Evolutionary conservation across 192 early-diverging fungal species (phyloP).

Genomic region (Coemansia sp.): DNA sequence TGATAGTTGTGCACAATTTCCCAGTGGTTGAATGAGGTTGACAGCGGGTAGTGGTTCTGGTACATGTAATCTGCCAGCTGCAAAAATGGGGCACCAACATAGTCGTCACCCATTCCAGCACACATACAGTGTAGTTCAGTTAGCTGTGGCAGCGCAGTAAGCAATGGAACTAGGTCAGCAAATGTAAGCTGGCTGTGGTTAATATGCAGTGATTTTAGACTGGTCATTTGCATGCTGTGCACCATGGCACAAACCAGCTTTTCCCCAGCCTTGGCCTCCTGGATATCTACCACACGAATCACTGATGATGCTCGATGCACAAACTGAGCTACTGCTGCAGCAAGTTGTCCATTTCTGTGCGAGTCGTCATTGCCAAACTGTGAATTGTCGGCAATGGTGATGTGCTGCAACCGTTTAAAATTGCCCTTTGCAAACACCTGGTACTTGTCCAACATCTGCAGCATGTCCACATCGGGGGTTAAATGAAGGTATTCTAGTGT

Average conservation of each 20-base stretch:
- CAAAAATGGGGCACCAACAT: not conserved
- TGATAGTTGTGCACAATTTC: constrained; percentile 6
- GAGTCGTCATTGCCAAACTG: too few relatives aligned
- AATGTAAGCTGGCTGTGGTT: not conserved
- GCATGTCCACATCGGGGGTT: not conserved
- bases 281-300: not conserved
- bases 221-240: not conserved
- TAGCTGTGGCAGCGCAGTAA: constrained; percentile 3
- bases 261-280: constrained; percentile 3
- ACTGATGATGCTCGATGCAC: constrained; percentile 3
- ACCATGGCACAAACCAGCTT: constrained; percentile 9
- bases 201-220: constrained; percentile 1
- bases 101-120: constrained; percentile 11
- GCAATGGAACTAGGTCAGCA: not conserved
- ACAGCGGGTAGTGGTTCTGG: constrained; percentile 14
- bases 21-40: constrained; percentile 6
- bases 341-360: not conserved
- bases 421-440: constrained; percentile 1
- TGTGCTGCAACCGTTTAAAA: not conserved
- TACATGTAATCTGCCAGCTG: constrained; percentile 9
- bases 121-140: constrained; percentile 9
- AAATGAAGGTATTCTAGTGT: constrained; percentile 12
- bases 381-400: not conserved
- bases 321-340: constrained; percentile 3
- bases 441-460: constrained; percentile 5